Evolutionary conservation across 2,329 filamentous ascomycete species (phyloP).

Genomic region (Fusarium piperis): DNA sequence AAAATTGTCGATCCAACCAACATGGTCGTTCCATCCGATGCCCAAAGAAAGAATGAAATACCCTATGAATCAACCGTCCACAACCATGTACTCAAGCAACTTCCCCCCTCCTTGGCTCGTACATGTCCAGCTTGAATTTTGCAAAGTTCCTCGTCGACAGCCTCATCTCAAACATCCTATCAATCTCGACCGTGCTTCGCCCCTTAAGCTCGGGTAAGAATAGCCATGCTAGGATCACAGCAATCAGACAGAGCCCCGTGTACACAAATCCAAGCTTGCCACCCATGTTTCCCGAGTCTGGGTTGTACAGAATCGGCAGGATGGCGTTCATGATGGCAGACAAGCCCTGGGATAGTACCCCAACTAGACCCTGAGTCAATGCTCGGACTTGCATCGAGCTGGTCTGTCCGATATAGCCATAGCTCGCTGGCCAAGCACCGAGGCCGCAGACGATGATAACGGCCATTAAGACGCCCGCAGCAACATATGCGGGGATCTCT

Average conservation of each 20-base stretch:
- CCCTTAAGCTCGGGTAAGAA: background rate
- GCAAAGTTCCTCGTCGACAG: background rate
- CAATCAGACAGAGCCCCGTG: constrained; percentile 40
- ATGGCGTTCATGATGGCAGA: constrained; percentile 41
- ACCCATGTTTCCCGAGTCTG: constrained; percentile 45
- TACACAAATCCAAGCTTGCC: constrained; percentile 53
- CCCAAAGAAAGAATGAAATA: background rate
- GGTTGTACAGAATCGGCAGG: constrained; percentile 39
- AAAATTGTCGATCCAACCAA: background rate
- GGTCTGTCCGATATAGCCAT: constrained; percentile 46
- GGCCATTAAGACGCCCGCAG: constrained; percentile 48
- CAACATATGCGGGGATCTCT: background rate
- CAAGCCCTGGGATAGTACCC: constrained; percentile 49
- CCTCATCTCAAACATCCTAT: background rate
- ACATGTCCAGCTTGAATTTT: background rate
- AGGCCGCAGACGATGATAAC: constrained; percentile 49
- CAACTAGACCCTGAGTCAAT: constrained; percentile 49
- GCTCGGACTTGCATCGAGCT: constrained; percentile 22
- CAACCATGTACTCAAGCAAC: background rate
- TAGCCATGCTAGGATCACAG: background rate
- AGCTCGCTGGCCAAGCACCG: constrained; percentile 52
- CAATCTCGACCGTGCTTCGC: background rate
- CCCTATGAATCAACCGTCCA: background rate
- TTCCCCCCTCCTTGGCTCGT: background rate
- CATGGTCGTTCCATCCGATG: background rate